Percentiles rank a stretch among this genome's conserved stretches.
phyloP scores from a whole-genome alignment of 139 green algal genomes.

The Chlorella sorokiniana region DNA sequence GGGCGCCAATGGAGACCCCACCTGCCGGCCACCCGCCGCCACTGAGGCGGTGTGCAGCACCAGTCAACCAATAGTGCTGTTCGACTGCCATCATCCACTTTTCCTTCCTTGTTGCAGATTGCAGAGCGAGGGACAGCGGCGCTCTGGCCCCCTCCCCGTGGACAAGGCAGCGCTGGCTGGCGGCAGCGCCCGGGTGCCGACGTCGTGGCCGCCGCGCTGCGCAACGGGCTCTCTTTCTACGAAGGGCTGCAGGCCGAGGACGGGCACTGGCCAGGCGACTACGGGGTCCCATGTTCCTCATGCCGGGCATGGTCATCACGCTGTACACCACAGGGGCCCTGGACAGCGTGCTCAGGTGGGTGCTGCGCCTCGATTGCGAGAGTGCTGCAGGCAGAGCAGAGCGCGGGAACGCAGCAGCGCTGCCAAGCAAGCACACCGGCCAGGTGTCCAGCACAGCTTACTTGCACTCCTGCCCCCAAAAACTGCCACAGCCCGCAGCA shows the following conservation, averaged over 20 bases:
- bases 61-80: background rate
- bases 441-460: no score
- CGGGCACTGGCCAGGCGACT: conserved; percentile 97
- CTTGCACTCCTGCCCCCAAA: no score
- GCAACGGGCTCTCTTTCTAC: conserved; percentile 81
- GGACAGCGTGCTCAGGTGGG: conserved; percentile 74
- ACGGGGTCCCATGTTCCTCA: conserved; percentile 98
- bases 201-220: conserved; percentile 42
- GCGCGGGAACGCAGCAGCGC: no score
- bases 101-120: conserved; percentile 19
- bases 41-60: no score
- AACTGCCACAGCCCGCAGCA: conserved; percentile 52
- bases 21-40: background rate
- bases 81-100: background rate
- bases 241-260: conserved; percentile 85
- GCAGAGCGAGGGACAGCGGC: conserved; percentile 22
- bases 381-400: no score
- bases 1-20: background rate
- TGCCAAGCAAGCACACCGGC: no score
- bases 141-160: conserved; percentile 20
- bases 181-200: background rate
- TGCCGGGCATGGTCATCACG: conserved; percentile 94
- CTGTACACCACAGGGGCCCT: conserved; percentile 79
- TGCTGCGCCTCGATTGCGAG: background rate
- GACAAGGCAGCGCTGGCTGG: background rate